Evolutionary conservation across 164 flowering plant species (phyloP).

Genomic region (Litsea cubeba): DNA sequence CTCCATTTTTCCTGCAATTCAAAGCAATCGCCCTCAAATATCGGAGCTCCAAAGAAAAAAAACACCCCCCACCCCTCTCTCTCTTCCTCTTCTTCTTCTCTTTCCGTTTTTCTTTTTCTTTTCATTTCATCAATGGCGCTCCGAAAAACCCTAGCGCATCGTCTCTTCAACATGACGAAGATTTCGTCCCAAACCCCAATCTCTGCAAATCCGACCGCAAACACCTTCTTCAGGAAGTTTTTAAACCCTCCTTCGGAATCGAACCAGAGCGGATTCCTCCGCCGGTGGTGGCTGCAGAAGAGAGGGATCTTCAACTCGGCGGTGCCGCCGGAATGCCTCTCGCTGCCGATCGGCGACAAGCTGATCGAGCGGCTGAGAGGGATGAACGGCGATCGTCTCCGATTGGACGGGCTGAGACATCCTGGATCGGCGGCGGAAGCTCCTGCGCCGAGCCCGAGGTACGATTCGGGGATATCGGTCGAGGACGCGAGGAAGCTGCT

Average conservation of each 20-base stretch:
- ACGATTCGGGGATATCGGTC: slow-evolving; percentile 30
- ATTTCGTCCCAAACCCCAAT: slow-evolving; percentile 18
- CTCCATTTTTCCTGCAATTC: slow-evolving; percentile 7
- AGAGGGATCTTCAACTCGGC: slow-evolving; percentile 28
- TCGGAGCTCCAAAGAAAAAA: slow-evolving; percentile 10
- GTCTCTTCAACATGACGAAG: slow-evolving; percentile 36
- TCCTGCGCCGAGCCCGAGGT: neutral
- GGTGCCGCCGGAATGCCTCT: slow-evolving; percentile 23
- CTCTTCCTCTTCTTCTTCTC: neutral
- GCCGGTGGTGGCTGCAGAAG: slow-evolving; percentile 46
- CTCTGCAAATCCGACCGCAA: slow-evolving; percentile 16
- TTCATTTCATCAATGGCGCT: slow-evolving; percentile 38
- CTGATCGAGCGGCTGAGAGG: slow-evolving; percentile 47
- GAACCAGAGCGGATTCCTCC: slow-evolving; percentile 30
- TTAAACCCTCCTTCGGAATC: slow-evolving; percentile 22
- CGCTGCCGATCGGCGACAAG: slow-evolving; percentile 35
- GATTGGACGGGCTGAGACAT: slow-evolving; percentile 45
- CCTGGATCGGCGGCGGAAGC: slow-evolving; percentile 16
- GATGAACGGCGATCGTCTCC: slow-evolving; percentile 50
- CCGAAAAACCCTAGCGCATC: slow-evolving; percentile 36
- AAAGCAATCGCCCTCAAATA: slow-evolving; percentile 2
- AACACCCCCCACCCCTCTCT: neutral
- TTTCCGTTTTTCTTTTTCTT: too few species aligned
- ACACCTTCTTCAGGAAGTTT: slow-evolving; percentile 10
- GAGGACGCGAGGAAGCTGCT: slow-evolving; percentile 63